phyloP scores from a whole-genome alignment of 768 basidiomycete species.

The Boletus rubescentipes region DNA sequence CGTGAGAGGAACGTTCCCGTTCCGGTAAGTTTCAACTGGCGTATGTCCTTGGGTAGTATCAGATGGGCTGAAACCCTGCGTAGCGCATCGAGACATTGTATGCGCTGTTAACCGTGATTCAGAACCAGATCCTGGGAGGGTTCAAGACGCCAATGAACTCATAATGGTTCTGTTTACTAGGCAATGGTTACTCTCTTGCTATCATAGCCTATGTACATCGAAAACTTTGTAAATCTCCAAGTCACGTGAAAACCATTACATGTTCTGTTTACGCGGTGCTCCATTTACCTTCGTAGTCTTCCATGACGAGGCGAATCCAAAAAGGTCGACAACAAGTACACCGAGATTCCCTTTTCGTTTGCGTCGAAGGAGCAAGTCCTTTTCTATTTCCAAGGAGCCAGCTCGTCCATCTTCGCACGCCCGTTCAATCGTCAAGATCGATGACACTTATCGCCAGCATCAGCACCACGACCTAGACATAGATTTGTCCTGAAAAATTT shows the following conservation, averaged over 20 bases:
- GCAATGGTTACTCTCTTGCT: no score
- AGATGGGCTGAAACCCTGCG: background rate
- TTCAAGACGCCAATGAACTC: conserved; percentile 8
- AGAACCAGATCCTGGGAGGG: conserved; percentile 56
- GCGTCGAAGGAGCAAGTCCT: background rate
- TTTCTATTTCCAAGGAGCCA: background rate
- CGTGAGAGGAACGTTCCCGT: conserved; percentile 17
- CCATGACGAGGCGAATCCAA: background rate
- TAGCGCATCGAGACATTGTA: conserved; percentile 67
- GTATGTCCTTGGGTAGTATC: background rate
- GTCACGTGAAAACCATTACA: background rate
- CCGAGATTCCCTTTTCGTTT: background rate
- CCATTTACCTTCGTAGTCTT: no score
- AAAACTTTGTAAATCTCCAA: background rate
- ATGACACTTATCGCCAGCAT: background rate
- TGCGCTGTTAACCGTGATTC: conserved; percentile 54
- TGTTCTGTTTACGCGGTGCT: no score
- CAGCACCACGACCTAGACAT: background rate
- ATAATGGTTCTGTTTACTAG: background rate
- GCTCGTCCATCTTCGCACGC: no score
- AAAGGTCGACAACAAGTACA: background rate
- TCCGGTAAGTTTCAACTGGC: conserved; percentile 6
- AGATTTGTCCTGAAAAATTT: background rate
- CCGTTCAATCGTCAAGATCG: background rate
- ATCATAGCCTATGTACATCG: no score